phyloP scores from a whole-genome alignment of 768 basidiomycete genomes.

The Lactarius pseudohatsudake region DNA sequence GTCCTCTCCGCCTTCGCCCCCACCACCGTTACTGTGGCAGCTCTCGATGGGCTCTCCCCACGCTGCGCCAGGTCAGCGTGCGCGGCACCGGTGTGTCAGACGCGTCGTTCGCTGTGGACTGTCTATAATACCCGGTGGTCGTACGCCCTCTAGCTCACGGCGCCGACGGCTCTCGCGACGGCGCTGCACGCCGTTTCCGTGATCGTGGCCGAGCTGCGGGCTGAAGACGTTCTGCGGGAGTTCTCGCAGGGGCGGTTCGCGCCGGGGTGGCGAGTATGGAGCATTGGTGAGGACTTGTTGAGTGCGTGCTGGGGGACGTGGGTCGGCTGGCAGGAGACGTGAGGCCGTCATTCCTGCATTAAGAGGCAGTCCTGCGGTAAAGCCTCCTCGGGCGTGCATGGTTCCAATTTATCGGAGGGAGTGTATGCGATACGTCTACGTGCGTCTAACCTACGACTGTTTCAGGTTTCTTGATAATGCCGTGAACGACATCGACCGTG shows the following conservation, averaged over 20 bases:
- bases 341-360: too few relatives aligned
- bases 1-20: background rate
- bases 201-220: conserved; percentile 19
- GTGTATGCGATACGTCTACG: too few relatives aligned
- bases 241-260: conserved; percentile 34
- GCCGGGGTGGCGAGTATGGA: conserved; percentile 26
- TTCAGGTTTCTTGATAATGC: background rate
- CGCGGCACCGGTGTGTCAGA: background rate
- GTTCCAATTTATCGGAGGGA: too few relatives aligned
- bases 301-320: background rate
- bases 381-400: too few relatives aligned
- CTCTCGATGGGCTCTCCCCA: conserved; percentile 24
- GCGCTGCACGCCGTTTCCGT: background rate
- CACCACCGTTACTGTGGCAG: background rate
- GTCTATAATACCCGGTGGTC: background rate
- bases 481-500: background rate
- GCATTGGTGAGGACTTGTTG: conserved; percentile 16
- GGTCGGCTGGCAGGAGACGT: too few relatives aligned
- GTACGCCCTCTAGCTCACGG: too few relatives aligned
- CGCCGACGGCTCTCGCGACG: background rate
- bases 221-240: conserved; percentile 35
- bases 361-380: too few relatives aligned
- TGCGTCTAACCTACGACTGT: too few relatives aligned
- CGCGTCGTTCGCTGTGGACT: conserved; percentile 1
- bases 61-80: background rate